Base-by-base conservation (phyloP, 805 yeast genomes). In the Deakozyma indianensis region DNA sequence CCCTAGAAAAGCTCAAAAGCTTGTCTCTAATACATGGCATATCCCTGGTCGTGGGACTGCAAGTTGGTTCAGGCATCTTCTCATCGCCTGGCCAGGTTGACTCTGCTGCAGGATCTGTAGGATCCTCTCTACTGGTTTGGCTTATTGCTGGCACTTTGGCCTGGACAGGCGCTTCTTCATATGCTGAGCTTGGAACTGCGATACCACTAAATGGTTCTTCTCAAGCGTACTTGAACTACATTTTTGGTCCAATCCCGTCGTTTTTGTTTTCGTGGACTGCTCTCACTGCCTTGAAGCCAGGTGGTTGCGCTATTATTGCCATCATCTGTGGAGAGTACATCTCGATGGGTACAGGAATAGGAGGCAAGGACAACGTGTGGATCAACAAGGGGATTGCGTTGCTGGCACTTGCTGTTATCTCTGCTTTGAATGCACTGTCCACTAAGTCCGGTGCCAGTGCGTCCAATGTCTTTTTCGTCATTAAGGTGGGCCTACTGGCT, bases 51-150 rank as follows among this genome's bases (percentile, higher is more conserved):
- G 51, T 66, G 21, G 70, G 70, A 3, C 54, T 66, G n/a, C 69
- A 66, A 45, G 61, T 66, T n/a, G 70, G 70, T 5, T 64, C 70
- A 2, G 71, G 71, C 4, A 66, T 66, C 29, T 66, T 67, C 45
- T 60, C 70, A 21, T 64, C 69, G 9, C 71, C 71, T 2, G 61
- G 64, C 35, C 61, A 61, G 46, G 58, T 66, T n/a, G 57, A 59
- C 47, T 49, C 55, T 15, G 57, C 56, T 44, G 64, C 67, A 0
- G 68, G 68, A 9, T 63, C 69, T 1, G 60, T 59, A 0, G 68
- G 64, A 3, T 56, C 61, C 11, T 56, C 69, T 4, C 48, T 66
- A 15, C 35, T 61, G 0, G 62, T 65, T 4, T 66, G 71, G 71
- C 45, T 56, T 1, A 50, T 60, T 3, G 61, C 68, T 4, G 71